A percentile compares a stretch with the other conserved stretches of the same genome.
phyloP scores from a whole-genome alignment of 371 early-diverging fungal genomes.

The Batrachochytrium dendrobatidis region DNA sequence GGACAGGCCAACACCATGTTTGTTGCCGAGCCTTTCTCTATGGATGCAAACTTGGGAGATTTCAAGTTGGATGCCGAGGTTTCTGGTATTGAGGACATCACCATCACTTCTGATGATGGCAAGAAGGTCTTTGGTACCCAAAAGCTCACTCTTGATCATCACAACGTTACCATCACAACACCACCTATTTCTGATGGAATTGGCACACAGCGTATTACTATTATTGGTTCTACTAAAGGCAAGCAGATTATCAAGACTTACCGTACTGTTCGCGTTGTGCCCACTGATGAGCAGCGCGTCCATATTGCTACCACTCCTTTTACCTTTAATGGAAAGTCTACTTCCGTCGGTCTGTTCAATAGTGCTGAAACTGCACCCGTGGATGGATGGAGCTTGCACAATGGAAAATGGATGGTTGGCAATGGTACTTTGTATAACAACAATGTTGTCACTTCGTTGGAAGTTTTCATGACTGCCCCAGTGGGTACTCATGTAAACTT shows the following conservation, averaged over 20 bases:
- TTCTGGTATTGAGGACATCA: neutral
- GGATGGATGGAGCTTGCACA: neutral
- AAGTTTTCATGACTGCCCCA: slow-evolving; percentile 37
- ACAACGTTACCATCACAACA: neutral
- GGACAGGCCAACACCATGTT: neutral
- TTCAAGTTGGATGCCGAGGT: too few relatives aligned
- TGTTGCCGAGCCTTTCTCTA: slow-evolving; percentile 2
- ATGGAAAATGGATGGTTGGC: neutral
- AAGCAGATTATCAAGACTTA: slow-evolving; percentile 14
- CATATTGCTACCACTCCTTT: too few relatives aligned
- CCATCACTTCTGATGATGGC: neutral
- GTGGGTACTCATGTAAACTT: slow-evolving; percentile 43
- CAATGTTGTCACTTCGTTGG: slow-evolving; percentile 27
- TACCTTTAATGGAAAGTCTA: neutral
- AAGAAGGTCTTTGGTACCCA: neutral
- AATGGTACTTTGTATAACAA: slow-evolving; percentile 12
- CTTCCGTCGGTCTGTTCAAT: neutral
- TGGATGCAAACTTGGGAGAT: neutral
- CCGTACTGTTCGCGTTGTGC: slow-evolving; percentile 2
- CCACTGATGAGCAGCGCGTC: neutral
- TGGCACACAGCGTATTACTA: slow-evolving; percentile 5
- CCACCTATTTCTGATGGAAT: neutral
- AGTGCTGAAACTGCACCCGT: neutral
- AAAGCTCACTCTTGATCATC: neutral
- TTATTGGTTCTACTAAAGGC: neutral